A percentile compares a stretch with the other conserved stretches of the same genome.
phyloP scores from a whole-genome alignment of 2,329 filamentous ascomycete genomes.

The Trichoderma brevicompactum region DNA sequence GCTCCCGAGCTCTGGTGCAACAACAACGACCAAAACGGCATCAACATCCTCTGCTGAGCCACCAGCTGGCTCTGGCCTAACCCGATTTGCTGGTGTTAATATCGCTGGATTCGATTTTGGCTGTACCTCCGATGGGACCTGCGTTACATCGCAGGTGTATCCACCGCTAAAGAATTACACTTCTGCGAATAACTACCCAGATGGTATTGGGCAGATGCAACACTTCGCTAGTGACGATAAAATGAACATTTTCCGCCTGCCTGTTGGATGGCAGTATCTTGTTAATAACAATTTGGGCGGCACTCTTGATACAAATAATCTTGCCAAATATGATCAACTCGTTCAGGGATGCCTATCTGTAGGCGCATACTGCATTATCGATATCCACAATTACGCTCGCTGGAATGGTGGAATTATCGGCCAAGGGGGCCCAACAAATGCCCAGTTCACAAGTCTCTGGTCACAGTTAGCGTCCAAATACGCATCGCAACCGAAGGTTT shows the following conservation, averaged over 20 bases:
- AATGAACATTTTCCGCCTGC: slow-evolving; percentile 58
- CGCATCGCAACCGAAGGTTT: slow-evolving; percentile 56
- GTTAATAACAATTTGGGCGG: slow-evolving; percentile 53
- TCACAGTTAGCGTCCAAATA: slow-evolving; percentile 50
- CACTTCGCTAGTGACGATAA: slow-evolving; percentile 55
- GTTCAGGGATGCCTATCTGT: slow-evolving; percentile 59
- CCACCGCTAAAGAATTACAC: slow-evolving; percentile 38
- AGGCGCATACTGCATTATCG: slow-evolving; percentile 60
- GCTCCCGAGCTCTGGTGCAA: background rate
- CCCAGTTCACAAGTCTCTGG: slow-evolving; percentile 63
- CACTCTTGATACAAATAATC: slow-evolving; percentile 50
- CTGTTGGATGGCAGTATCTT: slow-evolving; percentile 58
- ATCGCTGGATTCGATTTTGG: slow-evolving; percentile 44
- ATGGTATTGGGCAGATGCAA: slow-evolving; percentile 54
- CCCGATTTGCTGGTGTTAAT: slow-evolving; percentile 10
- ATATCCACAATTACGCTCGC: slow-evolving; percentile 59
- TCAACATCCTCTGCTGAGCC: background rate
- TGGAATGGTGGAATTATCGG: slow-evolving; percentile 67
- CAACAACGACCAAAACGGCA: background rate
- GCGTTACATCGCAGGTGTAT: slow-evolving; percentile 32
- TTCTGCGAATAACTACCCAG: slow-evolving; percentile 34
- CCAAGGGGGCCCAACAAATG: slow-evolving; percentile 64
- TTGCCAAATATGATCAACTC: slow-evolving; percentile 57
- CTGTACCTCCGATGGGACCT: slow-evolving; percentile 47
- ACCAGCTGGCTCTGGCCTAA: background rate